Conservation (phyloP, 306 rosid genomes). For the Rosa rugosa region DNA sequence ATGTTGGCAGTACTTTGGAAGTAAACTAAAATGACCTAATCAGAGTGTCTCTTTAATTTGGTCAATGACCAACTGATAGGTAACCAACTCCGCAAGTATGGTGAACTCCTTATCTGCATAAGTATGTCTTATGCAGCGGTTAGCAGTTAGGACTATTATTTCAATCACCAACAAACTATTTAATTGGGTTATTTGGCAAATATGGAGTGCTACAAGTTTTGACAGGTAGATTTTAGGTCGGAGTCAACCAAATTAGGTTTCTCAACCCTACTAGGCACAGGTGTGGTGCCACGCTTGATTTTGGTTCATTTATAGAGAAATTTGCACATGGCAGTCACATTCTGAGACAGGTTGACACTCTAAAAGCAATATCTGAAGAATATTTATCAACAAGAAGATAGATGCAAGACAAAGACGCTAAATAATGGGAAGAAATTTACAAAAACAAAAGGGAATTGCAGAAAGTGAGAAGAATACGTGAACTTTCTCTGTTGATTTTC, state of each 20-base stretch:
- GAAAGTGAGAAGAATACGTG: not conserved
- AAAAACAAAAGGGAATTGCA: not conserved
- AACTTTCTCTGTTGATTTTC: slow-evolving; percentile 11
- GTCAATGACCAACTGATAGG: slow-evolving; percentile 3
- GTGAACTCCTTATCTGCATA: not conserved
- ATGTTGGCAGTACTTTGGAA: slow-evolving; percentile 6
- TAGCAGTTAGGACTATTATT: not conserved
- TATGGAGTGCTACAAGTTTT: not conserved
- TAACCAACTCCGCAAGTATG: slow-evolving; percentile 5
- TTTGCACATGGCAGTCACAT: slow-evolving; percentile 17
- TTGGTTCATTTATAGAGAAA: not conserved
- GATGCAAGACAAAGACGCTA: not conserved
- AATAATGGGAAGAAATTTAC: not conserved
- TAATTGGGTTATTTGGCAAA: not conserved
- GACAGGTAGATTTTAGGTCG: not conserved
- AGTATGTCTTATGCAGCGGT: not conserved
- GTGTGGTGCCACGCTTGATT: slow-evolving; percentile 1
- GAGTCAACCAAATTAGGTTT: slow-evolving; percentile 11
- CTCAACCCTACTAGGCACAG: slow-evolving; percentile 1
- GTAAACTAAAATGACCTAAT: not conserved
- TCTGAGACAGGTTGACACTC: not conserved
- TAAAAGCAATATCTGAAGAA: not conserved
- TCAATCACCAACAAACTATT: not conserved
- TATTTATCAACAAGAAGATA: not conserved
- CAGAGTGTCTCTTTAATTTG: not conserved